A percentile compares a stretch with the other conserved stretches of the same genome.
phyloP scores from a whole-genome alignment of 441 rosid species.

The Cnidoscolus chayamansa region DNA sequence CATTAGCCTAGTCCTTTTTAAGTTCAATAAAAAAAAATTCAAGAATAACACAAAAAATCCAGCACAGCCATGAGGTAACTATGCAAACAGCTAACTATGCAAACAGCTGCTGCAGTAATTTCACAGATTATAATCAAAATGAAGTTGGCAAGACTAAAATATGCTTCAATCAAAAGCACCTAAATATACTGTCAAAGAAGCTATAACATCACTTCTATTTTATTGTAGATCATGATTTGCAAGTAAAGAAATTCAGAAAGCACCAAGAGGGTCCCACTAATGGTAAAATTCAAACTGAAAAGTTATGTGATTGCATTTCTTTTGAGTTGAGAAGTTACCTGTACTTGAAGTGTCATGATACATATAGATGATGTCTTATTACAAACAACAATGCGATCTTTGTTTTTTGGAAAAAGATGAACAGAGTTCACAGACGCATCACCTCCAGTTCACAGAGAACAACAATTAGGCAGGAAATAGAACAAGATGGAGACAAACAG shows the following conservation, averaged over 20 bases:
- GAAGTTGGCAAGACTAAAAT: background rate
- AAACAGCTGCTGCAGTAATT: background rate
- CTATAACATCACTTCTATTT: background rate
- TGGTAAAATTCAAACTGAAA: background rate
- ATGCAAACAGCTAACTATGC: background rate
- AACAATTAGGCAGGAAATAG: conserved; percentile 11
- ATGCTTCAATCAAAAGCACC: background rate
- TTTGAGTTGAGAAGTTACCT: conserved; percentile 46
- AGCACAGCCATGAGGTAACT: background rate
- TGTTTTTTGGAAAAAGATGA: conserved; percentile 85
- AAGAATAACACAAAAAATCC: background rate
- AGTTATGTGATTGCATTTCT: background rate
- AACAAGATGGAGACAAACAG: background rate
- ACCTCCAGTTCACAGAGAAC: conserved; percentile 48
- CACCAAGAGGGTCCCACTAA: background rate
- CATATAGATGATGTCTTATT: conserved; percentile 89
- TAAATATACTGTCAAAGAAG: background rate
- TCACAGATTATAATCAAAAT: background rate
- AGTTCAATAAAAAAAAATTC: background rate
- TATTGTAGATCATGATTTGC: background rate
- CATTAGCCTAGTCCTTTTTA: background rate
- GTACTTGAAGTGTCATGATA: conserved; percentile 98
- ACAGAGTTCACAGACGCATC: conserved; percentile 98
- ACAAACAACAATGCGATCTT: conserved; percentile 89
- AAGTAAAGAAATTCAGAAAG: background rate